Evolutionary conservation across 2,329 filamentous ascomycete species (phyloP).

Genomic region (Myriosclerotinia curreyana): DNA sequence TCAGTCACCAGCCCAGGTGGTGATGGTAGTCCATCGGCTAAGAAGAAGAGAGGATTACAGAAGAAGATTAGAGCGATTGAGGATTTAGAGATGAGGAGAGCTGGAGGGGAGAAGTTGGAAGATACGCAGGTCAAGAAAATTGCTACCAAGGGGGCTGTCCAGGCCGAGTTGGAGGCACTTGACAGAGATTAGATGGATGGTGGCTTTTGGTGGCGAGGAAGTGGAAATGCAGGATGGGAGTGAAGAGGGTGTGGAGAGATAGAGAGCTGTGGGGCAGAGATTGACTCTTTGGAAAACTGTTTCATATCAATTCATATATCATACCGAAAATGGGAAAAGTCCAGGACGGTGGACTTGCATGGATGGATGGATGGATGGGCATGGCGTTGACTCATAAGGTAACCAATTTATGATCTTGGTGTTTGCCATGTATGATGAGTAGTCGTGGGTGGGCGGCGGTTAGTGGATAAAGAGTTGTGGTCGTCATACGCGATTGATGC

Average conservation of each 20-base stretch:
- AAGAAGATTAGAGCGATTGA: slow-evolving; percentile 99
- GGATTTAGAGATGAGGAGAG: slow-evolving; percentile 94
- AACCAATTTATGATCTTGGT: neutral
- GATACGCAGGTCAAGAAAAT: slow-evolving; percentile 99
- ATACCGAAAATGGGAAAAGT: slow-evolving; percentile 4
- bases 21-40: slow-evolving; percentile 69
- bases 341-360: neutral
- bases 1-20: slow-evolving; percentile 53
- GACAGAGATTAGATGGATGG: slow-evolving; percentile 28
- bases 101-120: slow-evolving; percentile 92
- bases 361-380: neutral
- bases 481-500: neutral
- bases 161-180: slow-evolving; percentile 70
- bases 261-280: neutral
- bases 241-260: neutral
- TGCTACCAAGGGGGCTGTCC: slow-evolving; percentile 76
- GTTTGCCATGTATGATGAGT: neutral
- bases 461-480: neutral
- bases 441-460: neutral
- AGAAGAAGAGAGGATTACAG: slow-evolving; percentile 88
- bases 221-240: neutral
- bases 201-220: neutral
- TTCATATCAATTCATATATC: slow-evolving; percentile 13
- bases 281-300: slow-evolving; percentile 11
- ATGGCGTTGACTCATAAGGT: slow-evolving; percentile 6